A percentile compares a stretch with the other conserved stretches of the same genome.
These are phyloP conservation scores for Pythium sukuiense DNA, from an alignment of 352 stramenopile species.

Conservation along the genomic window DNA sequence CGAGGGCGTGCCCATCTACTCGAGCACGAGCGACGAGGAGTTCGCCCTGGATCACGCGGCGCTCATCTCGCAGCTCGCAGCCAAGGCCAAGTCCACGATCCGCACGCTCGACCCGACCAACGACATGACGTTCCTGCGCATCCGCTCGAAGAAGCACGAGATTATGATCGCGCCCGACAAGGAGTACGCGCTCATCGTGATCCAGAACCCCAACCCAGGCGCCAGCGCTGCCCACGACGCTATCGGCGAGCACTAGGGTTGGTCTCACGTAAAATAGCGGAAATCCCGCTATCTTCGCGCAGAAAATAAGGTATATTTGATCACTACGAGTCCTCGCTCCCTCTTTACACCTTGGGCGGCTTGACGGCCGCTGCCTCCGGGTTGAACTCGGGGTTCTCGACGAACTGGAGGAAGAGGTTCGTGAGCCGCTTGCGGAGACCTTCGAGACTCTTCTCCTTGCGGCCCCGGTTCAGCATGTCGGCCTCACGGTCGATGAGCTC, in stretches of 20 bases:
- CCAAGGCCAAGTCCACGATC: conserved; percentile 91
- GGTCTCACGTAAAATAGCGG: not conserved
- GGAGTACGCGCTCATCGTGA: conserved; percentile 93
- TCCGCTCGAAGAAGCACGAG: conserved; percentile 94
- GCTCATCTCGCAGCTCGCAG: conserved; percentile 87
- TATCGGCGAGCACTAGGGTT: conserved; percentile 21
- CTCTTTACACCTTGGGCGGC: conserved; percentile 4
- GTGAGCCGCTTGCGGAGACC: conserved; percentile 83
- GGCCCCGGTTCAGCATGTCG: conserved; percentile 89
- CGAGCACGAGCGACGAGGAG: conserved; percentile 89
- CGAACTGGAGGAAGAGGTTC: conserved; percentile 92
- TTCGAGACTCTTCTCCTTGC: conserved; percentile 76
- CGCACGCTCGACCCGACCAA: conserved; percentile 90
- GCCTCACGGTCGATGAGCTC: conserved; percentile 93
- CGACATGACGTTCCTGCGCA: conserved; percentile 92
- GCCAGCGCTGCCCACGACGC: conserved; percentile 29
- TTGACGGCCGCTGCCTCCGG: conserved; percentile 67
- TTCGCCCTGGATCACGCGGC: conserved; percentile 85
- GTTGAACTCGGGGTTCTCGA: conserved; percentile 94
- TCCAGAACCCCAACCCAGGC: conserved; percentile 87
- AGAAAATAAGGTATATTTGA: not conserved
- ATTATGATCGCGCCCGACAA: conserved; percentile 94
- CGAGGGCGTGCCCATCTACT: conserved; percentile 92
- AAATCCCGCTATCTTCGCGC: not conserved
- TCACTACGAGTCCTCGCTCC: not conserved